A percentile compares a stretch with the other conserved stretches of the same genome.
Conservation (phyloP, 192 early-diverging fungal species). For the Coemansia sp. region DNA sequence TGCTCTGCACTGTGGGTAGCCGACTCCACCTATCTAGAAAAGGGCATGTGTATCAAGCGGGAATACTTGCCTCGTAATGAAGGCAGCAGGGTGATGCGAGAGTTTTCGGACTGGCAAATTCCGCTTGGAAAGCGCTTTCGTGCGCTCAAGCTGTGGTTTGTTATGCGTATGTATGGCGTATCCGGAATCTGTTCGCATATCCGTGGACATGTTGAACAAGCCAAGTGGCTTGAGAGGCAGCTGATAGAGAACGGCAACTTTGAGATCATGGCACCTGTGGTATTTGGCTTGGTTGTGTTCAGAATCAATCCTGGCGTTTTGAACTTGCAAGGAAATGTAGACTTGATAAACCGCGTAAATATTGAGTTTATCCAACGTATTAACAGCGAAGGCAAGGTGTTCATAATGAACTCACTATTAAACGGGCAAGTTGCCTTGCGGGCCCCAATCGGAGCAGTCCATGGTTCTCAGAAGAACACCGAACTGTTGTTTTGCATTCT, state of each 20-base stretch:
- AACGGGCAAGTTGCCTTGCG: not conserved
- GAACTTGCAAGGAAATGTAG: constrained; percentile 15
- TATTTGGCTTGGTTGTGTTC: constrained; percentile 54
- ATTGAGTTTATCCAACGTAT: constrained; percentile 2
- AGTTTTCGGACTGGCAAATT: constrained; percentile 60
- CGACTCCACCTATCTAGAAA: constrained; percentile 45
- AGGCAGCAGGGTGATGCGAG: constrained; percentile 43
- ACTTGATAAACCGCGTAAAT: constrained; percentile 27
- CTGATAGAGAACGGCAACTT: constrained; percentile 46
- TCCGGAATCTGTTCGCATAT: constrained; percentile 56
- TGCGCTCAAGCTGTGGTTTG: constrained; percentile 65
- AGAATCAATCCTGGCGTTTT: constrained; percentile 37
- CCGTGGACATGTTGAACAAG: constrained; percentile 39
- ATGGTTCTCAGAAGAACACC: constrained; percentile 5
- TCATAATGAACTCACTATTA: not conserved
- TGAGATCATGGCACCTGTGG: constrained; percentile 41
- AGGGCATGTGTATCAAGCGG: constrained; percentile 55
- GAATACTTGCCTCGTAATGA: constrained; percentile 52
- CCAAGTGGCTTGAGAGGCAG: constrained; percentile 39
- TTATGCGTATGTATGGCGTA: constrained; percentile 59
- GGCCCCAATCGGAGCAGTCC: not conserved
- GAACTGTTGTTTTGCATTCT: constrained; percentile 6
- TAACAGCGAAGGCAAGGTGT: not conserved
- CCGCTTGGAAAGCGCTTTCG: constrained; percentile 61
- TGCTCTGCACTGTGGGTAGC: constrained; percentile 63